Conservation (phyloP, 2,329 filamentous ascomycete genomes). For the Fonsecaea pugnacius region DNA sequence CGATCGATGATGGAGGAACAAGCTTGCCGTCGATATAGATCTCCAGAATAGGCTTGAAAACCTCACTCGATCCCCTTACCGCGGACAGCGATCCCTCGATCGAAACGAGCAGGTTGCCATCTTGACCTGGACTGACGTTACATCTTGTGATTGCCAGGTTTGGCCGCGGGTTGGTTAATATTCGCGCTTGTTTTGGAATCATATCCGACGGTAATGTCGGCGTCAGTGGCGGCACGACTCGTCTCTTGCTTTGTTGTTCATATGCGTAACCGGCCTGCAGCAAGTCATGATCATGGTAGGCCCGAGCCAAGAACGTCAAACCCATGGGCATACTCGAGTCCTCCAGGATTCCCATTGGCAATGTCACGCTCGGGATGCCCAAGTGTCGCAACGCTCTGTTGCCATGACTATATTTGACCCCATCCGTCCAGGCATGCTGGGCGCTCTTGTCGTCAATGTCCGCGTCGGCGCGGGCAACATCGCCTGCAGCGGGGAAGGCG, state of each 20-base stretch:
- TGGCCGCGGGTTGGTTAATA: background rate
- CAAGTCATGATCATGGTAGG: conserved; percentile 39
- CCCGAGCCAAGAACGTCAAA: conserved; percentile 38
- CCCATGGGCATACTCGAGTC: conserved; percentile 38
- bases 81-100: background rate
- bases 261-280: conserved; percentile 38
- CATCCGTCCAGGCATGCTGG: conserved; percentile 50
- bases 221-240: conserved; percentile 21
- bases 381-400: conserved; percentile 44
- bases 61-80: background rate
- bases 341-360: conserved; percentile 39
- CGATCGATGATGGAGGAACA: conserved; percentile 4
- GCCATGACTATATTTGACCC: conserved; percentile 58
- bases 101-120: background rate
- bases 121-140: background rate
- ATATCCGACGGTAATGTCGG: conserved; percentile 19
- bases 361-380: conserved; percentile 39
- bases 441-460: conserved; percentile 44
- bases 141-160: conserved; percentile 5
- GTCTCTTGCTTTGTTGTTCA: conserved; percentile 29
- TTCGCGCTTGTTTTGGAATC: background rate
- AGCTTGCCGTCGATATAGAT: conserved; percentile 23
- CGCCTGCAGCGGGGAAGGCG: conserved; percentile 56
- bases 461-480: conserved; percentile 54
- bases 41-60: conserved; percentile 14